A percentile compares a stretch with the other conserved stretches of the same genome.
These are phyloP conservation scores for Laguncularia racemosa DNA, from an alignment of 345 rosid genomes.

Conservation along the genomic window DNA sequence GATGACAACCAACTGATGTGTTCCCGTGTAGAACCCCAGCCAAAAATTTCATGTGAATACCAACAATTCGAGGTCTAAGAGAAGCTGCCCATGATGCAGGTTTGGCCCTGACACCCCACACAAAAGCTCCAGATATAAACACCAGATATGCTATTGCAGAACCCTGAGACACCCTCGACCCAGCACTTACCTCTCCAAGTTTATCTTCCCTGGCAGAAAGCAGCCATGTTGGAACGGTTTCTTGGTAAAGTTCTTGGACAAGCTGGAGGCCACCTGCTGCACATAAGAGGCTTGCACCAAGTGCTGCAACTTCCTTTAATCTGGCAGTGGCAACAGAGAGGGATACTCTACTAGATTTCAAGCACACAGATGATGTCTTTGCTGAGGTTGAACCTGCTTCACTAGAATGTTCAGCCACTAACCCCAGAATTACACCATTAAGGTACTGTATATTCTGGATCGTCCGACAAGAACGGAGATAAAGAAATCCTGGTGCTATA, in stretches of 20 bases:
- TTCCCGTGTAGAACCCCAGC: slow-evolving; percentile 42
- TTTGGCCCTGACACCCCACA: slow-evolving; percentile 25
- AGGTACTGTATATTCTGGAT: slow-evolving; percentile 30
- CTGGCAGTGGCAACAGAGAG: slow-evolving; percentile 30
- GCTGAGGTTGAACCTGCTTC: slow-evolving; percentile 25
- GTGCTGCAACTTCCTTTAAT: slow-evolving; percentile 43
- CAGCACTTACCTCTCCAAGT: slow-evolving; percentile 18
- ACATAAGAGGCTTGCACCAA: slow-evolving; percentile 51
- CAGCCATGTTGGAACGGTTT: slow-evolving; percentile 53
- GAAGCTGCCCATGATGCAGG: slow-evolving; percentile 23
- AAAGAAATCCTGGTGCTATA: slow-evolving; percentile 52
- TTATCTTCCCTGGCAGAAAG: slow-evolving; percentile 28
- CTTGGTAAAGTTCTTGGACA: slow-evolving; percentile 37
- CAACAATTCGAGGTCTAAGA: slow-evolving; percentile 17
- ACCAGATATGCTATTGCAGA: slow-evolving; percentile 51
- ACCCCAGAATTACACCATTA: slow-evolving; percentile 31
- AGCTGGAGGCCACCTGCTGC: slow-evolving; percentile 41
- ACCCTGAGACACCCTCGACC: slow-evolving; percentile 35
- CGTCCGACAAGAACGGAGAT: slow-evolving; percentile 44
- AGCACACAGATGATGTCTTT: slow-evolving; percentile 16
- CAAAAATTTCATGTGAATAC: slow-evolving; percentile 46
- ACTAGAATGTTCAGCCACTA: slow-evolving; percentile 42
- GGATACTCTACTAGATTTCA: slow-evolving; percentile 41
- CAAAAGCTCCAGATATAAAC: slow-evolving; percentile 30
- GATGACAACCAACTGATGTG: slow-evolving; percentile 39